These are phyloP conservation scores for Apiotrichum siamense DNA, from an alignment of 1,284 basidiomycete species.

Conservation along the genomic window DNA sequence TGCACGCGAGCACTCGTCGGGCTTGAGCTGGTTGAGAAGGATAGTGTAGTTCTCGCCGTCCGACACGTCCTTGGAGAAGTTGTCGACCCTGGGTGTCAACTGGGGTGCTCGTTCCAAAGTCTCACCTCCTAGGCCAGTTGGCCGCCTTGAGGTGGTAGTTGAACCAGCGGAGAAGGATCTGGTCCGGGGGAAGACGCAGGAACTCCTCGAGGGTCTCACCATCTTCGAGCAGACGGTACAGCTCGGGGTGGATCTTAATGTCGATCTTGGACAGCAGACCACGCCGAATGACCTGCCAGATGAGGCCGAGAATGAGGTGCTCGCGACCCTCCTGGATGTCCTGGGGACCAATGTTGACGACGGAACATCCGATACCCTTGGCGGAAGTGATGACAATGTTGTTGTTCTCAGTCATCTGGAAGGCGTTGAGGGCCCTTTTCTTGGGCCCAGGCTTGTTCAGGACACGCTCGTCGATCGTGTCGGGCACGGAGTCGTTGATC, in stretches of 20 bases:
- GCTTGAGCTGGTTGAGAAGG: slow-evolving; percentile 89
- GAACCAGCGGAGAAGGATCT: slow-evolving; percentile 95
- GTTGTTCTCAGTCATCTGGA: slow-evolving; percentile 99
- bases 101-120: not conserved
- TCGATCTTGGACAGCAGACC: slow-evolving; percentile 92
- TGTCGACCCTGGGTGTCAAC: slow-evolving; percentile 65
- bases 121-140: slow-evolving; percentile 74
- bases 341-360: slow-evolving; percentile 93
- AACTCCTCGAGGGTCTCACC: slow-evolving; percentile 96
- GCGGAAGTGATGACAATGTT: slow-evolving; percentile 98
- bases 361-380: slow-evolving; percentile 95
- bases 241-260: slow-evolving; percentile 94
- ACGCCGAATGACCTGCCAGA: slow-evolving; percentile 96
- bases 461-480: slow-evolving; percentile 97
- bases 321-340: slow-evolving; percentile 92
- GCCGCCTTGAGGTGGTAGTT: slow-evolving; percentile 97
- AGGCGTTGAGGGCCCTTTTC: slow-evolving; percentile 68
- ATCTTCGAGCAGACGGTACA: slow-evolving; percentile 92
- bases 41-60: slow-evolving; percentile 98
- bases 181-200: slow-evolving; percentile 86
- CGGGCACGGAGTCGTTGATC: slow-evolving; percentile 97
- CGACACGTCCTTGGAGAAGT: slow-evolving; percentile 90
- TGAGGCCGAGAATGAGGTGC: slow-evolving; percentile 95
- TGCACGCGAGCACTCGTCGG: slow-evolving; percentile 83
- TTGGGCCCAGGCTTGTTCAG: slow-evolving; percentile 74